Base-by-base conservation (phyloP, 495 filamentous ascomycete genomes). In the Ascobolus immersus region DNA sequence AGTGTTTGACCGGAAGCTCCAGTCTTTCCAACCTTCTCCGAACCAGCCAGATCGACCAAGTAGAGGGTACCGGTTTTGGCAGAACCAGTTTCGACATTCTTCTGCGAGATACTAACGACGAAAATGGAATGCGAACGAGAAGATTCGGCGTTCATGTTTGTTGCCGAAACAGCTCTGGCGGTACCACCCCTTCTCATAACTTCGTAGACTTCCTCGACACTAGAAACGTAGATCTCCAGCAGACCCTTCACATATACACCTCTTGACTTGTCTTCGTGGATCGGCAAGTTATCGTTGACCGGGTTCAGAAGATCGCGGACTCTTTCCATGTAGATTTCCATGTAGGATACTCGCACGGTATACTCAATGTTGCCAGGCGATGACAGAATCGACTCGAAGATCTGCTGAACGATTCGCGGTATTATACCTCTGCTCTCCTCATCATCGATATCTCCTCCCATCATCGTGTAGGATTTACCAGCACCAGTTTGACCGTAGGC, bases 311-410 rank as follows among this genome's bases (percentile, higher is more conserved):
- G 59, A 70, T 96, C 86, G 45, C 84, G 70, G 55, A 96, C 93
- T 34, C 73, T 70, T 56, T 96, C 86, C 86, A 96, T 96, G 57
- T 96, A 96, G 39, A 96, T 94, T 55, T 96, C 86, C 86, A 96
- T 94, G 54, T 96, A 96, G 49, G 81, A 91, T 38, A 96, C 86
- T 32, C 78, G 67, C 22, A 96, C 86, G 13, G 80, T 94, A 52
- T 93, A 96, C 53, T 96, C 86, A 50, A 96, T 93, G 42, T 80
- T 92, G 38, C 69, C 73, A 18, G 86, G 77, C 41, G 78, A 89
- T 4, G 73, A 67, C 44, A 91, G 54, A 47, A 96, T 94, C 48
- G 77, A 89, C 41, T 74, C 71, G 52, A 96, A 96, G 46, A 96
- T 92, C 54, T 96, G 86, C 53, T 93, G 79, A 42, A 94, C 77